Base-by-base conservation (phyloP, 2,329 filamentous ascomycete genomes). In the Alternaria brassicicola region DNA sequence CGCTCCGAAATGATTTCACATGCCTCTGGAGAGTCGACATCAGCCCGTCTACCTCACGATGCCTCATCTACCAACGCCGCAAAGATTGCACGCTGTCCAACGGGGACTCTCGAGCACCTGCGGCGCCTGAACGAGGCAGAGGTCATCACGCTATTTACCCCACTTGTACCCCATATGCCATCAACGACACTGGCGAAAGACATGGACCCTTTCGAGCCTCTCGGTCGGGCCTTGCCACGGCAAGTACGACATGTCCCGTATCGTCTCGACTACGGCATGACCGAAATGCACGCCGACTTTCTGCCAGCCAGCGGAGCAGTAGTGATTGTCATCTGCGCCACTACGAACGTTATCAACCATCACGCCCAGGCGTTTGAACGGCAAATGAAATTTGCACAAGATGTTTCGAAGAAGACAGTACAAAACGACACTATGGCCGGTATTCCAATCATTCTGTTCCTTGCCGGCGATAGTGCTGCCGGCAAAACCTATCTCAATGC, bases 191-290 rank as follows among this genome's bases (percentile, higher is more conserved):
- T 78, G 42, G 68, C 76, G 42, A 79, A 80, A 59, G 76, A 75
- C 42, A 81, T 78, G 67, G 90, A 93, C 71, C 90, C 90, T 0
- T 93, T 93, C 69, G 89, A 93, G 74, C 83, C 85, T 13, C 79
- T 93, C 17, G 90, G 90, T 19, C 83, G 84, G 61, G 84, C 86
- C 42, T 75, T 93, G 47, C 85, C 86, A 47, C 79, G 77, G 47
- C 81, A 84, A 64, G 81, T 93, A 60, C 85, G 88, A 19, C 90
- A 93, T 71, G 85, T 92, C 41, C 89, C 90, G 6, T 93, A 91
- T 68, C 85, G 87, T 5, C 84, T 86, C 45, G 81, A 82, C 51
- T 76, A 81, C 57, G 88, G 89, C 39, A 86, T 91, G 72, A 89
- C 87, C 3, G 81, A 82, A 21, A 83, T 85, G 42, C 87, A 93